phyloP scores from a whole-genome alignment of 805 yeast genomes.

The Ogataea paraovalis region DNA sequence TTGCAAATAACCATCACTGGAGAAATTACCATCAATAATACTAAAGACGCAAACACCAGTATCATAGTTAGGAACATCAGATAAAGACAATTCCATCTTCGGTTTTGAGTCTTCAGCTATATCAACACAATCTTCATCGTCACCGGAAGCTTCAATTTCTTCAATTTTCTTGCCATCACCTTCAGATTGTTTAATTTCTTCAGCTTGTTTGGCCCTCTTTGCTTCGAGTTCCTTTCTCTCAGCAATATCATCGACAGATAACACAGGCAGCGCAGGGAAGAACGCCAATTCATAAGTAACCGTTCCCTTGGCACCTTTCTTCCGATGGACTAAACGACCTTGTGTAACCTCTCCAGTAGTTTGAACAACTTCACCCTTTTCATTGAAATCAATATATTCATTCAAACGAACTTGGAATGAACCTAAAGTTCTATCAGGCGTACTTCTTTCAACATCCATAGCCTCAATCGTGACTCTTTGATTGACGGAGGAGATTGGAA shows the following conservation, averaged over 20 bases:
- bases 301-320: constrained; percentile 80
- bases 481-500: constrained; percentile 76
- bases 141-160: constrained; percentile 34
- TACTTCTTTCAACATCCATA: constrained; percentile 80
- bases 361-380: constrained; percentile 56
- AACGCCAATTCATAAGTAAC: constrained; percentile 73
- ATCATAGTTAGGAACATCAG: constrained; percentile 52
- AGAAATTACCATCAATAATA: constrained; percentile 54
- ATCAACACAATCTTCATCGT: constrained; percentile 26
- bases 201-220: constrained; percentile 29
- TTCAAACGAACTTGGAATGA: constrained; percentile 65
- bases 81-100: constrained; percentile 51
- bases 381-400: constrained; percentile 67
- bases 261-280: constrained; percentile 79
- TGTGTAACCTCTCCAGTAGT: constrained; percentile 53
- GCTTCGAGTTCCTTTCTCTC: constrained; percentile 41
- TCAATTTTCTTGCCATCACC: constrained; percentile 20
- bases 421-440: constrained; percentile 87
- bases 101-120: constrained; percentile 32
- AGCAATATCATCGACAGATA: constrained; percentile 66
- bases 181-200: constrained; percentile 8
- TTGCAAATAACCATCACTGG: constrained; percentile 63
- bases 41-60: constrained; percentile 77
- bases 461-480: constrained; percentile 83
- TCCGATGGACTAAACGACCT: constrained; percentile 59